Evolutionary conservation across 768 basidiomycete species (phyloP).

Genomic region (Kwoniella mangroviensis): DNA sequence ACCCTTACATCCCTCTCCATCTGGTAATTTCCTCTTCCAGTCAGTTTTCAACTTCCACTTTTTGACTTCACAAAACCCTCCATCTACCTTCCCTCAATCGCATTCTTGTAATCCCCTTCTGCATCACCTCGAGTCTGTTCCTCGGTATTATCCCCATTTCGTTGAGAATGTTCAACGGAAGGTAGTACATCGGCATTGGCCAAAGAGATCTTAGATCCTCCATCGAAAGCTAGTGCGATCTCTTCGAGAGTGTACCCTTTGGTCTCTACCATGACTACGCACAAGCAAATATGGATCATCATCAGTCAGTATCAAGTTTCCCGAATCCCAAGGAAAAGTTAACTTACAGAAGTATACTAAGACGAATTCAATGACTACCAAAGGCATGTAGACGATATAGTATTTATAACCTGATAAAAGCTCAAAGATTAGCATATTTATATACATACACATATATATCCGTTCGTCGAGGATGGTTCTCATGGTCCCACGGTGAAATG

Average conservation of each 20-base stretch:
- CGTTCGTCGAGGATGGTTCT: too few relatives aligned
- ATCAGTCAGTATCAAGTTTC: background rate
- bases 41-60: background rate
- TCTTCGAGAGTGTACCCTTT: conserved; percentile 53
- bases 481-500: too few relatives aligned
- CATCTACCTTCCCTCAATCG: too few relatives aligned
- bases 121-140: background rate
- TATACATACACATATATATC: too few relatives aligned
- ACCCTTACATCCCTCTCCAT: too few relatives aligned
- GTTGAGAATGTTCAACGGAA: conserved; percentile 6
- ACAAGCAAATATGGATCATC: background rate
- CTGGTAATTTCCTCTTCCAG: too few relatives aligned
- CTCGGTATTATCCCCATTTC: background rate
- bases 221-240: conserved; percentile 48
- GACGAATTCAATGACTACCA: conserved; percentile 57
- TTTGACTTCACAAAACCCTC: background rate
- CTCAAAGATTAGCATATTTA: background rate
- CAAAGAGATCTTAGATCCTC: conserved; percentile 15
- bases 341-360: conserved; percentile 44
- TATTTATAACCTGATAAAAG: conserved; percentile 51
- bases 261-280: conserved; percentile 42
- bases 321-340: background rate
- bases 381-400: conserved; percentile 57
- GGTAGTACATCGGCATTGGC: conserved; percentile 5
- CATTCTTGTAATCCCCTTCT: conserved; percentile 4